Percentiles rank a stretch among this genome's conserved stretches.
Conservation (phyloP, 2,329 filamentous ascomycete genomes). For the Trichoderma atroviride region DNA sequence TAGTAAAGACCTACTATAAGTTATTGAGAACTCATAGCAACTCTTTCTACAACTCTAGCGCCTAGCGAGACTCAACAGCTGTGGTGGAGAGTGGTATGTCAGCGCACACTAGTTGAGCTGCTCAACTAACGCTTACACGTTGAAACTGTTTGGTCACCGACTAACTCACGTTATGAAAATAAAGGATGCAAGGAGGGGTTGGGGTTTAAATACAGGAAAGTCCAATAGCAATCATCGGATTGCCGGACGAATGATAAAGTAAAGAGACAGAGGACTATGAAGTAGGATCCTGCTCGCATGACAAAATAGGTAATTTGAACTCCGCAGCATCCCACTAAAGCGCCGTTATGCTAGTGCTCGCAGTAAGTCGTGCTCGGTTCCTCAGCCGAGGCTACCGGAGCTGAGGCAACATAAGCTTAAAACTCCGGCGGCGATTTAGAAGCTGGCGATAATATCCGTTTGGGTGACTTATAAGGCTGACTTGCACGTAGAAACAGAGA, state of each 20-base stretch:
- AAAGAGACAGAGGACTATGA: not conserved
- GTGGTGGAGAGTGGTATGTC: not conserved
- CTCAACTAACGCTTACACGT: not conserved
- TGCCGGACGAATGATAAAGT: not conserved
- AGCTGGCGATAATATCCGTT: conserved; percentile 5
- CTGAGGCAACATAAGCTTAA: not conserved
- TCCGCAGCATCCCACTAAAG: not conserved
- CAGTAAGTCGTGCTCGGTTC: not conserved
- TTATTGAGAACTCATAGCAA: not conserved
- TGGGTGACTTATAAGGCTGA: conserved; percentile 2
- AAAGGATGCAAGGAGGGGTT: not conserved
- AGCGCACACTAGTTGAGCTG: not conserved
- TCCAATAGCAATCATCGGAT: not conserved
- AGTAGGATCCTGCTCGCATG: not conserved
- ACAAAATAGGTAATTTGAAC: not conserved
- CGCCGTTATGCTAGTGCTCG: not conserved
- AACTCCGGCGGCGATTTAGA: conserved; percentile 2
- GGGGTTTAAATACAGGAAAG: not conserved
- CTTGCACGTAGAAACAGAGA: not conserved
- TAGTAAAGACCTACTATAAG: not conserved
- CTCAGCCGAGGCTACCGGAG: not conserved
- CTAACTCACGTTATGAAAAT: not conserved
- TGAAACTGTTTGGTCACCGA: not conserved
- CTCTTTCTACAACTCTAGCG: not conserved
- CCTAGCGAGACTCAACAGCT: not conserved